Base-by-base conservation (phyloP, 352 stramenopile genomes). In the Globisporangium solare region DNA sequence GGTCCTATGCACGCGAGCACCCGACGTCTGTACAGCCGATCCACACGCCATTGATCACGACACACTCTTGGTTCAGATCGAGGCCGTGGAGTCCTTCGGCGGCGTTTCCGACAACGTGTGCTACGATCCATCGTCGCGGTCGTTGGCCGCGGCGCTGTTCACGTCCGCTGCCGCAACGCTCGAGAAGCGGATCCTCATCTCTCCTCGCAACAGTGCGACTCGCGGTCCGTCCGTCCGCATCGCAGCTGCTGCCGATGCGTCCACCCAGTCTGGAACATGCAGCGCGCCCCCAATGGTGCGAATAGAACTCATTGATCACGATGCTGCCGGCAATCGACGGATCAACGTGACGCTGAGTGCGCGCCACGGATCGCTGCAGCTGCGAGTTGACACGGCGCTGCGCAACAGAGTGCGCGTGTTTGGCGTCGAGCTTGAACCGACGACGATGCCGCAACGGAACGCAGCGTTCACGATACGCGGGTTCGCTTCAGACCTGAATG, bases 401-500 rank as follows among this genome's bases (percentile, higher is more conserved):
- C 39, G 11, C 15, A 45, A 51, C 14, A 51, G 58, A 27, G 47
- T 64, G 37, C 35, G 46, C 22, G 45, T 64, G 42, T 11, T 24
- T n/a, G 31, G 18, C n/a, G 21, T 49, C 3, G 22, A 32, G 2
- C 35, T 59, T 31, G 58, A 59, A 10, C 22, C 51, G 1, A 17
- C 13, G 15, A 4, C 41, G 6, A 32, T 50, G 12, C 58, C 24
- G 4, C 8, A 14, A 0, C 32, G 4, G 1, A 27, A 51, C 14
- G 18, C 51, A 8, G 43, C n/a, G 3, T 47, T 64, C 32, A 58
- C 51, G 7, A 22, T 74, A 10, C 56, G 64, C 51, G 63, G 63
- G 7, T 27, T 51, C 8, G 43, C 66, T 13, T 63, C 49, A 10
- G 62, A 69, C 40, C 50, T 74, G 15, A 61, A 67, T 40, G 31